Evolutionary conservation across 805 yeast species (phyloP).

Genomic region (Martiniozyma abietophila): DNA sequence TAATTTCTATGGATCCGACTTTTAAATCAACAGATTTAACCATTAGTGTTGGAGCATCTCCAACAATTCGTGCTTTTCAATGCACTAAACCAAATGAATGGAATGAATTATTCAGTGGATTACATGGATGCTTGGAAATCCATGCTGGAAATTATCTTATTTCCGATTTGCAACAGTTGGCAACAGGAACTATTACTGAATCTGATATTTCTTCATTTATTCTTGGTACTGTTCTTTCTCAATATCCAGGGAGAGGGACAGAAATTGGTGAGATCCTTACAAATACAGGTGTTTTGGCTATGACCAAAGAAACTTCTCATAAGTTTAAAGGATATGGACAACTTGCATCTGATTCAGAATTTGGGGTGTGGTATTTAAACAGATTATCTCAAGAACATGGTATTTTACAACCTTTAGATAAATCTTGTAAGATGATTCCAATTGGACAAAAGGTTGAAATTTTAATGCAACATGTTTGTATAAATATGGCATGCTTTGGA

Average conservation of each 20-base stretch:
- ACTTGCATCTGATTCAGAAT: slow-evolving; percentile 27
- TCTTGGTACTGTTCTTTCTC: slow-evolving; percentile 49
- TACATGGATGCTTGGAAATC: slow-evolving; percentile 43
- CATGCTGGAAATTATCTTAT: slow-evolving; percentile 79
- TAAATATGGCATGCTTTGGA: slow-evolving; percentile 53
- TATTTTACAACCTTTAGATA: slow-evolving; percentile 41
- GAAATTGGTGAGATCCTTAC: slow-evolving; percentile 52
- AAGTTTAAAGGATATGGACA: slow-evolving; percentile 53
- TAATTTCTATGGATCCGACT: slow-evolving; percentile 28
- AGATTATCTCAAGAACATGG: slow-evolving; percentile 78
- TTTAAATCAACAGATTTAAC: slow-evolving; percentile 28
- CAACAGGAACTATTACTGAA: slow-evolving; percentile 48
- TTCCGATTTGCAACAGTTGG: slow-evolving; percentile 69
- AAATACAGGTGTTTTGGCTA: slow-evolving; percentile 65
- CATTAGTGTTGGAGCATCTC: slow-evolving; percentile 75
- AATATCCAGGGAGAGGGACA: slow-evolving; percentile 43
- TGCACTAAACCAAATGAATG: slow-evolving; percentile 12
- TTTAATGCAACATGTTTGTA: slow-evolving; percentile 66
- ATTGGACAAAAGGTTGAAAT: slow-evolving; percentile 46
- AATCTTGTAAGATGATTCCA: slow-evolving; percentile 33
- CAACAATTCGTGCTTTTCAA: slow-evolving; percentile 58
- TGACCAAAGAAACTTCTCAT: slow-evolving; percentile 52
- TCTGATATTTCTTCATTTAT: slow-evolving; percentile 43
- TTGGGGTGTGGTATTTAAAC: slow-evolving; percentile 50
- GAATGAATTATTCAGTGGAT: slow-evolving; percentile 11